Evolutionary conservation across 1,284 basidiomycete genomes (phyloP).

Genomic region (Limonomyces culmigenus): DNA sequence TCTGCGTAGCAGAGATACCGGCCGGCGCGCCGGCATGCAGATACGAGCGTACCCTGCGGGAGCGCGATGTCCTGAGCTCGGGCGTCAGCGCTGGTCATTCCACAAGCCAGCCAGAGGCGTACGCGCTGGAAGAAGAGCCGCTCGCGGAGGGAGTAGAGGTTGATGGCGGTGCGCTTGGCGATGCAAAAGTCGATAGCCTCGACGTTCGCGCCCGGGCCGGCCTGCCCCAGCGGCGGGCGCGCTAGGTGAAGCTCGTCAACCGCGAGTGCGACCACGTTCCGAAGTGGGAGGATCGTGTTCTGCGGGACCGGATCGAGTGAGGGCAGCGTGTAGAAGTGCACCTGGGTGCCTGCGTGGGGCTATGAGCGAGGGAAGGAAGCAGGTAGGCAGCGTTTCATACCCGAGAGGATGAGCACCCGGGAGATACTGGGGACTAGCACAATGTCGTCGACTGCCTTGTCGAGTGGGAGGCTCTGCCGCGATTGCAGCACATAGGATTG

Average conservation of each 20-base stretch:
- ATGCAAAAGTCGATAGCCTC: conserved; percentile 65
- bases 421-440: conserved; percentile 60
- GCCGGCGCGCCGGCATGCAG: conserved; percentile 49
- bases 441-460: conserved; percentile 61
- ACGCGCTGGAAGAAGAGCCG: conserved; percentile 48
- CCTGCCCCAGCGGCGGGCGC: conserved; percentile 27
- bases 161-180: conserved; percentile 54
- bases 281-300: conserved; percentile 56
- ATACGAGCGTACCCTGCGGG: conserved; percentile 40
- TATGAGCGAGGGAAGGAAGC: neutral
- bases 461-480: conserved; percentile 41
- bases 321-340: conserved; percentile 70
- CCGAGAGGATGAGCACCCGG: conserved; percentile 53
- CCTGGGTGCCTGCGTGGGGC: conserved; percentile 40
- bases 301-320: conserved; percentile 60
- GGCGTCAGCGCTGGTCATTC: conserved; percentile 2
- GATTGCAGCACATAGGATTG: conserved; percentile 52
- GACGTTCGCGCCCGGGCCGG: conserved; percentile 17
- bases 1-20: conserved; percentile 63
- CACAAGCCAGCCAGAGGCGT: conserved; percentile 2
- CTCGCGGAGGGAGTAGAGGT: conserved; percentile 48
- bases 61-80: conserved; percentile 64
- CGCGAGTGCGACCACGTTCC: conserved; percentile 63
- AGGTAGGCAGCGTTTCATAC: conserved; percentile 20
- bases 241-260: conserved; percentile 66